These are phyloP conservation scores for Trichomonas vaginalis DNA, from an alignment of 208 protist genomes.

Conservation along the genomic window DNA sequence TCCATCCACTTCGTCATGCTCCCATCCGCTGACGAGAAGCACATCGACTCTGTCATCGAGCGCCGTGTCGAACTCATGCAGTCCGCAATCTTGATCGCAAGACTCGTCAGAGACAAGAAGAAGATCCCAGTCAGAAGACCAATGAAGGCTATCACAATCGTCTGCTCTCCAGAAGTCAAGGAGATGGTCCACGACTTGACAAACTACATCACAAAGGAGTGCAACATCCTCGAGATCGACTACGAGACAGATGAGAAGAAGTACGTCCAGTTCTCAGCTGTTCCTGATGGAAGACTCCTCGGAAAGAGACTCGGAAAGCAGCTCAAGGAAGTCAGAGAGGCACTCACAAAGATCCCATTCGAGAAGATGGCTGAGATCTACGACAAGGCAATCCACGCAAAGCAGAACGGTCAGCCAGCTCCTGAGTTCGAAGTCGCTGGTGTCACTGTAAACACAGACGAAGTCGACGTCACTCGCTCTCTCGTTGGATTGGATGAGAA, in stretches of 20 bases:
- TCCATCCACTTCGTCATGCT: constrained; percentile 36
- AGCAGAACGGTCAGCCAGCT: not conserved
- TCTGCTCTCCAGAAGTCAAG: not conserved
- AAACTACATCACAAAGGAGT: not conserved
- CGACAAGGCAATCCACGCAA: not conserved
- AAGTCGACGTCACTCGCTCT: not conserved
- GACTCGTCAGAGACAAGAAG: not conserved
- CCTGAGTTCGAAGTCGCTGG: not conserved
- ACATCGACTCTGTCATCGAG: not conserved
- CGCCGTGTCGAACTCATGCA: not conserved
- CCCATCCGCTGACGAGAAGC: not conserved
- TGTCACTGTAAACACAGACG: not conserved
- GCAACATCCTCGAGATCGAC: not conserved
- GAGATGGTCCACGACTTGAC: not conserved
- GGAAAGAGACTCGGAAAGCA: not conserved
- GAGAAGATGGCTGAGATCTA: not conserved
- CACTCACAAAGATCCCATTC: not conserved
- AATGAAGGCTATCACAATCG: not conserved
- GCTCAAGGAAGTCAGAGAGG: not conserved
- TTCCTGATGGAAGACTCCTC: not conserved
- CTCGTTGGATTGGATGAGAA: not conserved
- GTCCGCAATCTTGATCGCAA: not conserved
- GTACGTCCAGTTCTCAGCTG: not conserved
- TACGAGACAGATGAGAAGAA: not conserved
- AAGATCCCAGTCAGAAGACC: not conserved